Conservation (phyloP, 768 basidiomycete genomes). For the Tulasnella sp. region DNA sequence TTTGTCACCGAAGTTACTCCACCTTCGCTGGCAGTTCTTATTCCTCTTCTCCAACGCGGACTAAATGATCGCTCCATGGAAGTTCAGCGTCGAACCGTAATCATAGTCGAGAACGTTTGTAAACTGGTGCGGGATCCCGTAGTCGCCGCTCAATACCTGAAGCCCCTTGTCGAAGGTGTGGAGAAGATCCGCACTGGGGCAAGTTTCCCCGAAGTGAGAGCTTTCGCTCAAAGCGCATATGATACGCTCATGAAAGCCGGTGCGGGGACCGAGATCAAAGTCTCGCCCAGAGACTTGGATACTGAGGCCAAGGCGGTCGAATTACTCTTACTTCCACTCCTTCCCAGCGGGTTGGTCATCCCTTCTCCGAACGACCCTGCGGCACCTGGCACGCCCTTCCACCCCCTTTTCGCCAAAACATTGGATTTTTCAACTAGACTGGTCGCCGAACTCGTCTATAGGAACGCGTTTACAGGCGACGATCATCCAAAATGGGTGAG, state of each 20-base stretch:
- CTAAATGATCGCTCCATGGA: slow-evolving; percentile 96
- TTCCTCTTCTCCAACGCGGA: slow-evolving; percentile 84
- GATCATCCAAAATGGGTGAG: slow-evolving; percentile 61
- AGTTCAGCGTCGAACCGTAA: slow-evolving; percentile 88
- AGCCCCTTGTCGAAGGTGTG: slow-evolving; percentile 83
- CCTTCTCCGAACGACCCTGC: slow-evolving; percentile 47
- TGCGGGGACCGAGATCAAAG: slow-evolving; percentile 68
- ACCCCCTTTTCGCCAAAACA: slow-evolving; percentile 54
- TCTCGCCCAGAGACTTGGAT: slow-evolving; percentile 63
- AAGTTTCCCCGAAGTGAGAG: slow-evolving; percentile 95
- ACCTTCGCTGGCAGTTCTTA: slow-evolving; percentile 93
- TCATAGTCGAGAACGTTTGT: slow-evolving; percentile 93
- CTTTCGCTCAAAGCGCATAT: slow-evolving; percentile 83
- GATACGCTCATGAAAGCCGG: slow-evolving; percentile 78
- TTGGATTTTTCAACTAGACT: slow-evolving; percentile 71
- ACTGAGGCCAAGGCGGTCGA: slow-evolving; percentile 58
- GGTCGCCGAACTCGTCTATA: slow-evolving; percentile 67
- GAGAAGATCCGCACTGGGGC: slow-evolving; percentile 85
- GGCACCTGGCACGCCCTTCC: slow-evolving; percentile 51
- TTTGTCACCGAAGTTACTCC: slow-evolving; percentile 97
- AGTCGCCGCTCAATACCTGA: slow-evolving; percentile 85
- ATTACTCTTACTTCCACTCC: slow-evolving; percentile 54
- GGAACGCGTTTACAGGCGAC: slow-evolving; percentile 51
- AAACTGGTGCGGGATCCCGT: slow-evolving; percentile 91
- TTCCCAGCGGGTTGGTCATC: slow-evolving; percentile 51